These are phyloP conservation scores for Daphne laureola DNA, from an alignment of 441 rosid genomes.

Conservation along the genomic window DNA sequence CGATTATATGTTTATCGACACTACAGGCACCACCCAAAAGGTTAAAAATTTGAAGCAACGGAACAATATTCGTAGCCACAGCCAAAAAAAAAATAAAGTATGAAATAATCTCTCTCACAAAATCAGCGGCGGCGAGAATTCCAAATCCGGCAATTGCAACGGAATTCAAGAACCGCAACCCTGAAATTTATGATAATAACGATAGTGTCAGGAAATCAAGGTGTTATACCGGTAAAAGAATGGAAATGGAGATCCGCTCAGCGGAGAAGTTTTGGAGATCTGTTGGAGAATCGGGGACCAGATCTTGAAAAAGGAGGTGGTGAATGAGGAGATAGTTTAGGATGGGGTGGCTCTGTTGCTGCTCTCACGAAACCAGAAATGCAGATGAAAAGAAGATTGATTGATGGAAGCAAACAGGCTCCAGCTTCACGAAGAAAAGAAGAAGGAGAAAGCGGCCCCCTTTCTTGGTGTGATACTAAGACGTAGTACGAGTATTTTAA, in stretches of 20 bases:
- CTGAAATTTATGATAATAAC: constrained; percentile 4
- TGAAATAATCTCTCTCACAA: constrained; percentile 29
- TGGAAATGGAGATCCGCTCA: constrained; percentile 7
- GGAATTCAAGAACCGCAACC: constrained; percentile 8
- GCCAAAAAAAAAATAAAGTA: not conserved
- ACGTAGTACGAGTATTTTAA: no score
- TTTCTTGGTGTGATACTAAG: no score
- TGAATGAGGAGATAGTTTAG: not conserved
- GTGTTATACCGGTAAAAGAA: not conserved
- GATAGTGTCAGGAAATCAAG: constrained; percentile 15
- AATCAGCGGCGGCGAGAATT: constrained; percentile 23
- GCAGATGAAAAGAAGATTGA: no score
- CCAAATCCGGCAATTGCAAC: constrained; percentile 23
- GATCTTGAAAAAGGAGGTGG: constrained; percentile 36
- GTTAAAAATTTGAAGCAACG: constrained; percentile 1
- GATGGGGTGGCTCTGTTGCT: no score
- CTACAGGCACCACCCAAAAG: constrained; percentile 25
- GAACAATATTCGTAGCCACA: not conserved
- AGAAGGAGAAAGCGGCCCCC: no score
- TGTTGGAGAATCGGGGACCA: constrained; percentile 19
- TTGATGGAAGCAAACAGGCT: no score
- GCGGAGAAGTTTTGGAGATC: constrained; percentile 27
- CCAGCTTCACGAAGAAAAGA: no score
- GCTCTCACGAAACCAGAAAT: no score
- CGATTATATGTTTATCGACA: constrained; percentile 57